Evolutionary conservation across 1,284 basidiomycete species (phyloP), one percentile per base, ranked within the genome.

Genomic region (Stereum hirsutum): DNA sequence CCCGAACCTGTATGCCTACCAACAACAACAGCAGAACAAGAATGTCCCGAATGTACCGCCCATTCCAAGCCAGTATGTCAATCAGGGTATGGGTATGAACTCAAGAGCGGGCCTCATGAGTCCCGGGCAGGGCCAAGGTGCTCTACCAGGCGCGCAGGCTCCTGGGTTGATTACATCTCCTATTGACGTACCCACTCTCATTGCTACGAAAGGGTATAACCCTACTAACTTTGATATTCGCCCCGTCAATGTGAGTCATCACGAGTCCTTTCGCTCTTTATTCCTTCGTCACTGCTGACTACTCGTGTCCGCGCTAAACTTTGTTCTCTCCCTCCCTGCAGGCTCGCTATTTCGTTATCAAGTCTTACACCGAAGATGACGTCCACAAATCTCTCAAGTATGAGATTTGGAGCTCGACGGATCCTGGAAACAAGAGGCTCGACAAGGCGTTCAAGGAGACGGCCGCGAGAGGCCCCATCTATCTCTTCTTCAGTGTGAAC

Each of bases 301-400:
- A 25, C 25, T 19, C 42, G 28, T 34, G n/a, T n/a, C n/a, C n/a
- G n/a, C n/a, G n/a, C n/a, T n/a, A n/a, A n/a, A n/a, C n/a, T n/a
- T n/a, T n/a, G n/a, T n/a, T n/a, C n/a, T n/a, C n/a, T n/a, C n/a
- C n/a, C n/a, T 30, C 39, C 30, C 52, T 42, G 10, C 53, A 89
- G 80, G 91, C 93, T 6, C 77, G 92, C 14, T 97, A 77, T 66
- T 96, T 96, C 57, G 93, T 97, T 24, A 97, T 97, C 75, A 96
- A 97, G 62, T 93, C 89, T 1, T 97, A 94, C 64, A 97, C 93
- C 2, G 93, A 97, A 61, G 93, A 97, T 54, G 93, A 97, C 56
- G 94, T 97, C 2, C 93, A 96, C 66, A 96, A 96, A 62, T 92
- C 88, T 11, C 74, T 95, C 53, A 94, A 95, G 57, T 93, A 93